These are phyloP conservation scores for Corylus heterophylla DNA, from an alignment of 306 rosid genomes.

Conservation along the genomic window DNA sequence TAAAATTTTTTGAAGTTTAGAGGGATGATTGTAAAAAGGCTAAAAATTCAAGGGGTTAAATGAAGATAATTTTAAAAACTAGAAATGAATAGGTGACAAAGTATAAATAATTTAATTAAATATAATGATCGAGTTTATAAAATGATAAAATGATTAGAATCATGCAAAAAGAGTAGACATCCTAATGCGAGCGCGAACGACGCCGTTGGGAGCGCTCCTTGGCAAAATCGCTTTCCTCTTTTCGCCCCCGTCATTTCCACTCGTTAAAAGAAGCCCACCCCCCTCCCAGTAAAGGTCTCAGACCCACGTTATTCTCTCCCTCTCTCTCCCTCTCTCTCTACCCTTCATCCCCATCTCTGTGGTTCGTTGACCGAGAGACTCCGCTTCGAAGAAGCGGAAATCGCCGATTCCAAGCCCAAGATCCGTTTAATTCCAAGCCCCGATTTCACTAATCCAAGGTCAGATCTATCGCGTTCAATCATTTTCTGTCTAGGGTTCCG, in stretches of 20 bases:
- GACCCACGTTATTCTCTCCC: neutral
- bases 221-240: slow-evolving; percentile 19
- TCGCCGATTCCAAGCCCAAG: slow-evolving; percentile 17
- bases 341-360: neutral
- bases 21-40: too few species aligned
- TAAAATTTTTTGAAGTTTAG: too few species aligned
- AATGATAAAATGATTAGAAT: too few species aligned
- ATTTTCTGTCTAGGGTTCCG: slow-evolving; percentile 38
- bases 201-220: slow-evolving; percentile 6
- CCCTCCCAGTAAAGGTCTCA: slow-evolving; percentile 8
- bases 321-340: slow-evolving; percentile 5
- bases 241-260: slow-evolving; percentile 11
- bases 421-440: slow-evolving; percentile 33
- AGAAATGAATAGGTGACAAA: too few species aligned
- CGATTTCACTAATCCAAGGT: slow-evolving; percentile 42
- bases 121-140: too few species aligned
- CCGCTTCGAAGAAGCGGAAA: slow-evolving; percentile 19
- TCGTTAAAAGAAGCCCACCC: slow-evolving; percentile 30
- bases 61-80: too few species aligned
- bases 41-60: too few species aligned
- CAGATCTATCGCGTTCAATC: slow-evolving; percentile 42
- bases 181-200: neutral
- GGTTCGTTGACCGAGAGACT: slow-evolving; percentile 53
- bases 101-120: too few species aligned
- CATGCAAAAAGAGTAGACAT: too few species aligned